A percentile compares a stretch with the other conserved stretches of the same genome.
Conservation (phyloP, 2,329 filamentous ascomycete genomes). For the Tolypocladium album region DNA sequence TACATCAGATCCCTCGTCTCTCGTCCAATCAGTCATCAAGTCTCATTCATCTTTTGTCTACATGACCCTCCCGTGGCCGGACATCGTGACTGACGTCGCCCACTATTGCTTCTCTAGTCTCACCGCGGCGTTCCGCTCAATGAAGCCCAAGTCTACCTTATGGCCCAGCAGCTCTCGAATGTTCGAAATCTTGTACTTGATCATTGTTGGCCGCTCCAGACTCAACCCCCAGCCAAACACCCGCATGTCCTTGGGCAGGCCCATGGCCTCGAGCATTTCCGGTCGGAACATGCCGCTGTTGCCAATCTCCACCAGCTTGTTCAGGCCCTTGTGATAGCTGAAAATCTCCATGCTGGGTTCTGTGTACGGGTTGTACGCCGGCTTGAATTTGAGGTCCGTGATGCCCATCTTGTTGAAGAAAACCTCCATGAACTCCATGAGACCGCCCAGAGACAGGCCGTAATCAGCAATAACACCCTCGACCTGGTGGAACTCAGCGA, state of each 20-base stretch:
- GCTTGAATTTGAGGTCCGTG: slow-evolving; percentile 78
- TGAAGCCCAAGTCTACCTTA: slow-evolving; percentile 89
- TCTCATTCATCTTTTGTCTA: background rate
- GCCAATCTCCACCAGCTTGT: slow-evolving; percentile 92
- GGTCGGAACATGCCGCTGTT: slow-evolving; percentile 98
- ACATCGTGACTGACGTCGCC: background rate
- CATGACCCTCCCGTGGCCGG: background rate
- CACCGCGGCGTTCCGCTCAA: slow-evolving; percentile 84
- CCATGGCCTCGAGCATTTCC: slow-evolving; percentile 95
- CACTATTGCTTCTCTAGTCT: slow-evolving; percentile 71
- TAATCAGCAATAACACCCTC: slow-evolving; percentile 98
- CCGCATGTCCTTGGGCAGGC: slow-evolving; percentile 78
- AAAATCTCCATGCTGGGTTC: slow-evolving; percentile 99
- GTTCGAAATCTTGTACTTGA: slow-evolving; percentile 83
- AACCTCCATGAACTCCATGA: slow-evolving; percentile 87
- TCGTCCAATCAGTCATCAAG: background rate
- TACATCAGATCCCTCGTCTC: background rate
- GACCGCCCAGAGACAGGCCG: slow-evolving; percentile 77
- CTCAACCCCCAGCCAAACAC: slow-evolving; percentile 92
- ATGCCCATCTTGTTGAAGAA: slow-evolving; percentile 98
- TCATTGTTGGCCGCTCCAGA: slow-evolving; percentile 94
- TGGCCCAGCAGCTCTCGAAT: slow-evolving; percentile 89
- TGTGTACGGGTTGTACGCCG: slow-evolving; percentile 56
- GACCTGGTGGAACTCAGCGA: slow-evolving; percentile 97
- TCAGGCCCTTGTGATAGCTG: slow-evolving; percentile 79